Percentiles rank a stretch among this genome's conserved stretches.
phyloP scores from a whole-genome alignment of 2,329 filamentous ascomycete species.

The Aspergillus fijiensis region DNA sequence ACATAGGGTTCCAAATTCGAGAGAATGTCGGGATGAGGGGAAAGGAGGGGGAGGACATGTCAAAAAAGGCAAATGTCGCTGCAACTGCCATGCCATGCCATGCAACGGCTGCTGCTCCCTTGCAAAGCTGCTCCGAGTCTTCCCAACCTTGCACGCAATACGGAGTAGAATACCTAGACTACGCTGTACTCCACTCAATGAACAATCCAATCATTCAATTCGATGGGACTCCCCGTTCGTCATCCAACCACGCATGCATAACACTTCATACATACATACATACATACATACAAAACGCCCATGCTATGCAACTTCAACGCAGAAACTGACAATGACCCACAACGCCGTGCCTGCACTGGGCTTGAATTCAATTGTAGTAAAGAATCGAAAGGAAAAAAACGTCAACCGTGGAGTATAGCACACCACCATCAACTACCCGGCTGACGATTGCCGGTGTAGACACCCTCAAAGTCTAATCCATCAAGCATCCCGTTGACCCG shows the following conservation, averaged over 20 bases:
- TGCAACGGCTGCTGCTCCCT: no score
- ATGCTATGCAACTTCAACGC: constrained; percentile 7
- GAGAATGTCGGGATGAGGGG: neutral
- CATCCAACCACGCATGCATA: neutral
- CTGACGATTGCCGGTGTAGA: constrained; percentile 40
- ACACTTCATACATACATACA: neutral
- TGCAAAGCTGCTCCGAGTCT: neutral
- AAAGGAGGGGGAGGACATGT: neutral
- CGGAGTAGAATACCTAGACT: neutral
- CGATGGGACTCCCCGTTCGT: neutral
- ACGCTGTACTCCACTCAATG: neutral
- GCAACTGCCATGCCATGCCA: neutral
- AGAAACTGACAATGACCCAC: neutral
- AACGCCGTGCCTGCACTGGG: constrained; percentile 5
- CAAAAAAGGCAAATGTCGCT: neutral
- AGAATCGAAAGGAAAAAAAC: neutral
- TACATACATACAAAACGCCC: constrained; percentile 5
- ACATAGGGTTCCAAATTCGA: no score
- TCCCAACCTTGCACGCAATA: neutral
- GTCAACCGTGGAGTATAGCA: neutral
- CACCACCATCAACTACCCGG: neutral
- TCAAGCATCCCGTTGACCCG: constrained; percentile 63
- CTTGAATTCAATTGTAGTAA: neutral
- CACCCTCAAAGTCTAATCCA: constrained; percentile 62
- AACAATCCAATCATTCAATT: neutral